Evolutionary conservation across 495 filamentous ascomycete genomes (phyloP).

Genomic region (Hypoxylon intermedium): DNA sequence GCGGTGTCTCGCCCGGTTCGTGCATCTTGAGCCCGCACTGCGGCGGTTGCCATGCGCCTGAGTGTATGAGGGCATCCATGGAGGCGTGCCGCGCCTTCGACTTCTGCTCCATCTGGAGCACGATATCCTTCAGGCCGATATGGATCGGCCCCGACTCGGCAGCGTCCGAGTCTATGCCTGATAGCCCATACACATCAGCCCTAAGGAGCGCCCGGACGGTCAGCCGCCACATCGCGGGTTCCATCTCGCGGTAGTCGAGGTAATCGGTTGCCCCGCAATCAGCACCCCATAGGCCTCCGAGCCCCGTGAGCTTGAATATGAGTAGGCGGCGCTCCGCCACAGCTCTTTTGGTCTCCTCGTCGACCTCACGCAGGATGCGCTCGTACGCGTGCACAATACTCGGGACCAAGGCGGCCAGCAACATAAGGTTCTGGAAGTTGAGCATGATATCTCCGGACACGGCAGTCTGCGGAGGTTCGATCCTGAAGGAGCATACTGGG

Average conservation of each 20-base stretch:
- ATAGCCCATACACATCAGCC: constrained; percentile 60
- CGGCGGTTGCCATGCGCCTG: constrained; percentile 34
- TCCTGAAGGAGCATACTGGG: constrained; percentile 58
- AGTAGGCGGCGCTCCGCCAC: constrained; percentile 47
- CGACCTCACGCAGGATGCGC: constrained; percentile 54
- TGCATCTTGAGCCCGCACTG: constrained; percentile 22
- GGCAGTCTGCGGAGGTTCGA: constrained; percentile 39
- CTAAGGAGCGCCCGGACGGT: constrained; percentile 58
- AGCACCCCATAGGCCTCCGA: constrained; percentile 56
- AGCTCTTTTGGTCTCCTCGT: constrained; percentile 50
- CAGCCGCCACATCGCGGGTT: constrained; percentile 57
- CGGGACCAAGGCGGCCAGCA: constrained; percentile 68
- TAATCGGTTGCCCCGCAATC: constrained; percentile 30
- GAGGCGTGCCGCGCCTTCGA: constrained; percentile 48
- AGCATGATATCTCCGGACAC: constrained; percentile 35
- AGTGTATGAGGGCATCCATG: constrained; percentile 45
- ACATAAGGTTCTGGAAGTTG: constrained; percentile 69
- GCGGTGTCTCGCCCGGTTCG: constrained; percentile 37
- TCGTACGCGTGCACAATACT: constrained; percentile 66
- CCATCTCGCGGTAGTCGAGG: constrained; percentile 47
- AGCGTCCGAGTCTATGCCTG: constrained; percentile 17
- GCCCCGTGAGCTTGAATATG: constrained; percentile 50
- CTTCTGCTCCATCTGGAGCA: constrained; percentile 57
- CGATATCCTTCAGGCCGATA: constrained; percentile 60
- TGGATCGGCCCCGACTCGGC: constrained; percentile 20